A percentile compares a stretch with the other conserved stretches of the same genome.
These are phyloP conservation scores for Eucommia ulmoides DNA, from an alignment of 257 asterid genomes.

Conservation along the genomic window DNA sequence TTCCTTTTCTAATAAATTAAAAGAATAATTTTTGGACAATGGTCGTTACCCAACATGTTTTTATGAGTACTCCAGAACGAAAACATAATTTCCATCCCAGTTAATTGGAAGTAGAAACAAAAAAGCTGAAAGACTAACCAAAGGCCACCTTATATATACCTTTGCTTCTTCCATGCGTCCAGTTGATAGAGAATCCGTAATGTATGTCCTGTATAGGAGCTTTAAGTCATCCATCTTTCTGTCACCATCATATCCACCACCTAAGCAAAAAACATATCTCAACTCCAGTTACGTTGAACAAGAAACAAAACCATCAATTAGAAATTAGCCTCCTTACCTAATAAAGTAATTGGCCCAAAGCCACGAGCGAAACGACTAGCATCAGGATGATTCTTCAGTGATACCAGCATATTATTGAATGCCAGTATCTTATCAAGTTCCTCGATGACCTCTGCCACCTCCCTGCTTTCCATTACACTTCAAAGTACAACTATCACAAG, in stretches of 20 bases:
- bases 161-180: constrained; percentile 81
- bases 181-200: constrained; percentile 60
- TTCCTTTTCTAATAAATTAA: no score
- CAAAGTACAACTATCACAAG: no score
- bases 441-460: constrained; percentile 33
- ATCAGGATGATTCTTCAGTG: constrained; percentile 70
- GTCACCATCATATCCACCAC: constrained; percentile 75
- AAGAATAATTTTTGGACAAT: no score
- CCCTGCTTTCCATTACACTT: constrained; percentile 49
- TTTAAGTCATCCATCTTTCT: constrained; percentile 72
- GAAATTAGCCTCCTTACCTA: constrained; percentile 46
- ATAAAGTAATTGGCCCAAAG: constrained; percentile 63
- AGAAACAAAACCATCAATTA: no score
- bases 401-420: constrained; percentile 57
- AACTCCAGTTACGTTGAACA: no score
- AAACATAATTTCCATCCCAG: no score
- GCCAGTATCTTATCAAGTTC: constrained; percentile 75
- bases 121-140: no score
- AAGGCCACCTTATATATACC: no score
- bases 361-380: constrained; percentile 77
- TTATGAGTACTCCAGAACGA: no score
- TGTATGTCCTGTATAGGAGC: constrained; percentile 64
- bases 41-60: no score
- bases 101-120: no score
- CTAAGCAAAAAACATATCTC: no score